Conservation (phyloP, 495 filamentous ascomycete genomes). For the Aspergillus carlsbadensis region DNA sequence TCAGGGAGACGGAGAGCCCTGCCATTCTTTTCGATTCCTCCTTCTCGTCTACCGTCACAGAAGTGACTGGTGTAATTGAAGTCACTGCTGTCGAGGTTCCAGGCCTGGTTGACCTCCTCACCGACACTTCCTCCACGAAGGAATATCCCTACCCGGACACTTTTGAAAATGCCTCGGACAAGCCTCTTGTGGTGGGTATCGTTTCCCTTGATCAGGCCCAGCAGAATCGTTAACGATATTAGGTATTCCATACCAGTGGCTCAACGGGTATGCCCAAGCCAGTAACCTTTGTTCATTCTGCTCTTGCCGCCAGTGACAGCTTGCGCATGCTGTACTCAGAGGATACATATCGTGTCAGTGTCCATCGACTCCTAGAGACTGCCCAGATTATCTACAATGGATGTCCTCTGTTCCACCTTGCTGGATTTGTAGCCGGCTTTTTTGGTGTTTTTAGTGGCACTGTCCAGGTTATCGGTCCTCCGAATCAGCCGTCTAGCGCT, state of each 20-base stretch:
- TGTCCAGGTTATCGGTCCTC: background rate
- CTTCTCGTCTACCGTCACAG: background rate
- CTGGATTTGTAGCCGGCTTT: background rate
- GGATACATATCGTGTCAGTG: background rate
- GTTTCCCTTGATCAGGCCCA: background rate
- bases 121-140: background rate
- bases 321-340: background rate
- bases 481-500: constrained; percentile 2
- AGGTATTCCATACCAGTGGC: constrained; percentile 38
- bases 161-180: background rate
- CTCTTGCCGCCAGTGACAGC: constrained; percentile 2
- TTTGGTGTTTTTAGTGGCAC: constrained; percentile 3
- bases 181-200: background rate
- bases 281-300: constrained; percentile 16
- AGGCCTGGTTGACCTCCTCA: constrained; percentile 6
- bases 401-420: constrained; percentile 18
- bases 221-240: background rate
- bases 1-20: background rate
- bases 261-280: constrained; percentile 43
- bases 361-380: background rate
- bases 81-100: background rate
- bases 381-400: background rate
- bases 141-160: constrained; percentile 11
- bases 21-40: constrained; percentile 7
- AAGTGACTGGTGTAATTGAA: background rate